Percentiles rank a stretch among this genome's conserved stretches.
Evolutionary conservation across 805 yeast genomes (phyloP).

Genomic region (Saccharomycopsis sp.): DNA sequence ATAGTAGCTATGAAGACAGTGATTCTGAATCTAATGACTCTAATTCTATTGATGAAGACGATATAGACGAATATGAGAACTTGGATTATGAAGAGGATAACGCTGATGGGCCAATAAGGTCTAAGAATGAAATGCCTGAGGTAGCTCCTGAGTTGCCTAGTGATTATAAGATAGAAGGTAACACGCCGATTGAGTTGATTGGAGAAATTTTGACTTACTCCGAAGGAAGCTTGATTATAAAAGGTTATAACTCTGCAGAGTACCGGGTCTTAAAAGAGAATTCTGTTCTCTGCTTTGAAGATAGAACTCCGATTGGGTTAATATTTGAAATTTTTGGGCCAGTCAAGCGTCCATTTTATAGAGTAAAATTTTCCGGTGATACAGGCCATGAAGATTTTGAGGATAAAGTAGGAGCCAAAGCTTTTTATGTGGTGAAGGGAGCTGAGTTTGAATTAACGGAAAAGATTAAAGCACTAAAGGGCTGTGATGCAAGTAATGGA

Average conservation of each 20-base stretch:
- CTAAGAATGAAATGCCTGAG: constrained; percentile 78
- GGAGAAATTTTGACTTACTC: constrained; percentile 67
- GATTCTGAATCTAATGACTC: constrained; percentile 24
- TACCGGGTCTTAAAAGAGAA: constrained; percentile 75
- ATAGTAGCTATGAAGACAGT: constrained; percentile 29
- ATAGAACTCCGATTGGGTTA: constrained; percentile 64
- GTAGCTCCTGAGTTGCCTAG: constrained; percentile 60
- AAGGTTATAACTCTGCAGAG: constrained; percentile 75
- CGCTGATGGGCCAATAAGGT: constrained; percentile 58
- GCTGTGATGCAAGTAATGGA: constrained; percentile 92
- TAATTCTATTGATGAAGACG: constrained; percentile 24
- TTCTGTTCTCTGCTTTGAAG: constrained; percentile 71
- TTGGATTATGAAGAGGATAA: constrained; percentile 34
- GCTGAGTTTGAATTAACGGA: constrained; percentile 77
- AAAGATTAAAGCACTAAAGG: constrained; percentile 60
- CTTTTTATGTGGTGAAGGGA: constrained; percentile 72
- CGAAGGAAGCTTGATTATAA: constrained; percentile 64
- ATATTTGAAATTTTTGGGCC: constrained; percentile 88
- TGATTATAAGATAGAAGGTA: constrained; percentile 50
- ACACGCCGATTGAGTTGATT: constrained; percentile 60
- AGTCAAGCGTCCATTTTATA: constrained; percentile 70
- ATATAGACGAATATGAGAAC: constrained; percentile 20
- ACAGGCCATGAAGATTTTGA: constrained; percentile 44
- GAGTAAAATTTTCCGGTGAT: constrained; percentile 55
- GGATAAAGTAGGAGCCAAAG: constrained; percentile 46